Percentiles rank a stretch among this genome's conserved stretches.
phyloP scores from a whole-genome alignment of 495 filamentous ascomycete genomes.

The Aspergillus homomorphus region DNA sequence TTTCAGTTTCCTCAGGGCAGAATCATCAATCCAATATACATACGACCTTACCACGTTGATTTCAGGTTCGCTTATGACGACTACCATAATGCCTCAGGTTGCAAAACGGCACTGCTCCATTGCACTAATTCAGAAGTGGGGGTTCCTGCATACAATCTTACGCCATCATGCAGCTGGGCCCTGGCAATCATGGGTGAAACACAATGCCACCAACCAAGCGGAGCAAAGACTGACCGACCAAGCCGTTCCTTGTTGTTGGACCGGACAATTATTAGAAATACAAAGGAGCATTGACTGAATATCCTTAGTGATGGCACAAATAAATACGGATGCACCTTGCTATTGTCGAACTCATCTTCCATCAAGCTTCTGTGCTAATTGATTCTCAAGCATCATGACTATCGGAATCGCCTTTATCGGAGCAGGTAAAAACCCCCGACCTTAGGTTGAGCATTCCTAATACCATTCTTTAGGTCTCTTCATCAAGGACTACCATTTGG shows the following conservation, averaged over 20 bases:
- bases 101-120: not conserved
- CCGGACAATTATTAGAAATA: too few species aligned
- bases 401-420: conserved; percentile 6
- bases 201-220: not conserved
- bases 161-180: not conserved
- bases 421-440: not conserved
- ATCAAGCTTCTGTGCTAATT: too few species aligned
- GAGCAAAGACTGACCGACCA: not conserved
- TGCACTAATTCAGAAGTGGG: too few species aligned
- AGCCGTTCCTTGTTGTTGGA: not conserved
- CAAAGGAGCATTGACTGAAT: not conserved
- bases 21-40: too few species aligned
- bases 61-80: not conserved
- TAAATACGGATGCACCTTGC: too few species aligned
- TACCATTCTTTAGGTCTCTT: not conserved
- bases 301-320: not conserved
- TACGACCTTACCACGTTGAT: too few species aligned
- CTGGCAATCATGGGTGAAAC: not conserved
- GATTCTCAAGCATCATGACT: conserved; percentile 4
- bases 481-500: not conserved
- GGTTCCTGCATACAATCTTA: not conserved
- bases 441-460: not conserved
- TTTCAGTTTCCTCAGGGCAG: too few species aligned
- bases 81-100: not conserved
- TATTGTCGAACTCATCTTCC: too few species aligned